Evolutionary conservation across 2,329 filamentous ascomycete genomes (phyloP), one percentile per base, ranked within the genome.

Genomic region (Acephala macrosclerotiorum): DNA sequence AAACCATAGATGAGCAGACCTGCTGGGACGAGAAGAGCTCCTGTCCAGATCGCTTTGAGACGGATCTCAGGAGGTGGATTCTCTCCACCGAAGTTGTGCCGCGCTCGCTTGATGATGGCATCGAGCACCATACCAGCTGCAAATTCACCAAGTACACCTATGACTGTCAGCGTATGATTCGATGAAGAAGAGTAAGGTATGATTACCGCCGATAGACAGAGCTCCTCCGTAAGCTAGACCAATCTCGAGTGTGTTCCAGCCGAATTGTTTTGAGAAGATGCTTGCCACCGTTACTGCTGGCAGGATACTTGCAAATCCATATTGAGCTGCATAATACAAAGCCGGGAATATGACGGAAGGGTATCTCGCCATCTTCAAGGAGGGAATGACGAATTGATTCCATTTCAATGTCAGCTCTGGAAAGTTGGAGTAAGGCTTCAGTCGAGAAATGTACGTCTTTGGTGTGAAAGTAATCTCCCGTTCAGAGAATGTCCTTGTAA

Each of bases 1-100:
- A 77, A 74, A 2, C 76, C 75, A 60, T 77, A 75, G 38, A 77
- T 74, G n/a, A 77, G 59, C 3, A 76, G 64, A 1, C 75, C 75
- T 3, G 67, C 67, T 29, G 75, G 74, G 11, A 74, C 61, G 11
- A 76, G 61, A 7, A 75, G 51, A 18, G 71, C 72, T 18, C 73
- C 72, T 2, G 70, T 68, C 73, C 72, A 76, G 60, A 74, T 73
- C 12, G 71, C 73, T 55, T 65, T 61, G 36, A 76, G 67, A 26
- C 75, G 71, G 29, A 70, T 68, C 62, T 76, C 75, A 60, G 18
- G 70, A 42, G 66, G 64, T 47, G 64, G 64, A 35, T 66, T 62
- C 35, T 42, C 59, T 40, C 63, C 63, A 16, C 49, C 63, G 16
- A 65, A 58, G 20, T 61, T 53, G 18, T 49, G 49, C 2, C 63